phyloP scores from a whole-genome alignment of 768 basidiomycete species.

The Saitozyma sp. region DNA sequence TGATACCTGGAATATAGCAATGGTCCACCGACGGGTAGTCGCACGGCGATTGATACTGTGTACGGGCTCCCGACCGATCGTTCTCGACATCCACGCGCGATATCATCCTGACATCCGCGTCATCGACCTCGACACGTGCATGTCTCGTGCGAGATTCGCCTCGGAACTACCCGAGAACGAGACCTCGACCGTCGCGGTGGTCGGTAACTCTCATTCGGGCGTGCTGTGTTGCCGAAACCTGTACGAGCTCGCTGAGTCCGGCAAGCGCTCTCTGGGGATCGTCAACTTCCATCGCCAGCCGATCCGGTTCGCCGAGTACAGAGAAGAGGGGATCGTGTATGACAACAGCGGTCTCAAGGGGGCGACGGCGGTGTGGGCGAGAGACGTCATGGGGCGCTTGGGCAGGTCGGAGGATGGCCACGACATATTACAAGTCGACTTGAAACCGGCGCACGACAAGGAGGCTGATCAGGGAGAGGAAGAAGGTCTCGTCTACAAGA shows the following conservation, averaged over 20 bases:
- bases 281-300: constrained; percentile 26
- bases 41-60: constrained; percentile 5
- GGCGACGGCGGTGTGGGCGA: constrained; percentile 29
- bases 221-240: constrained; percentile 30
- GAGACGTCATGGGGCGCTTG: constrained; percentile 11
- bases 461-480: neutral
- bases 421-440: constrained; percentile 22
- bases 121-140: constrained; percentile 28
- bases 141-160: constrained; percentile 18
- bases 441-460: constrained; percentile 8
- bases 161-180: constrained; percentile 13
- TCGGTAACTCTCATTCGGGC: constrained; percentile 39
- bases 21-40: no score
- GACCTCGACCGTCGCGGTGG: constrained; percentile 16
- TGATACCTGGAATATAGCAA: no score
- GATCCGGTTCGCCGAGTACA: constrained; percentile 30
- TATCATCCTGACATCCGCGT: constrained; percentile 17
- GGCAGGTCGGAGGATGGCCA: constrained; percentile 1
- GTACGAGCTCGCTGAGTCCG: constrained; percentile 13
- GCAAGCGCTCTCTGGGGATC: constrained; percentile 15
- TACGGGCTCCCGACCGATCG: constrained; percentile 31
- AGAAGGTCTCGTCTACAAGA: constrained; percentile 10
- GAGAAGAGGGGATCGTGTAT: constrained; percentile 30
- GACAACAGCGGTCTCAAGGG: constrained; percentile 40
- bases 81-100: constrained; percentile 8